Base-by-base conservation (phyloP, 2,329 filamentous ascomycete genomes). In the Grosmannia penicillata region DNA sequence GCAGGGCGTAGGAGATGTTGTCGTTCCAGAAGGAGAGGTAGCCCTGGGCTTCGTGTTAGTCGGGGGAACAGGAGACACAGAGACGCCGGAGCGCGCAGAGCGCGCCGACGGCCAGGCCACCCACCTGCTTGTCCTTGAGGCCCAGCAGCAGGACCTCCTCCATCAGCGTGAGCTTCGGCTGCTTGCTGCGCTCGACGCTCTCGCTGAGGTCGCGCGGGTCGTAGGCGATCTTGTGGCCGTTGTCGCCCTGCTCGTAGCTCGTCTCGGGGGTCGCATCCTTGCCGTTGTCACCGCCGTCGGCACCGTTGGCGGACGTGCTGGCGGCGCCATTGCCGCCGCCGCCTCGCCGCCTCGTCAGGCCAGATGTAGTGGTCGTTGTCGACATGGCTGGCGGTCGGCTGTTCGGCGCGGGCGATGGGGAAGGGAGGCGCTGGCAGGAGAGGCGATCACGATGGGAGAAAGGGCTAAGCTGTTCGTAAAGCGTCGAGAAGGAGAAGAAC, bases 21-120 rank as follows among this genome's bases (percentile, higher is more conserved):
- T 98, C 91, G 63, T 98, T 98, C 91, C 91, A 98, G 63, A 98
- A 98, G 23, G 89, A 96, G 46, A 98, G 77, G 57, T 98, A 96
- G 48, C 91, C 91, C 86, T 94, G 56, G 47, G 35, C 33, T 31
- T 51, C 33, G n/a, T 13, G 21, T 27, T 17, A n/a, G 23, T 17
- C n/a, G n/a, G n/a, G n/a, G n/a, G n/a, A n/a, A n/a, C n/a, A n/a
- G n/a, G n/a, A n/a, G 33, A 14, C n/a, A 22, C 15, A 4, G 3
- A 4, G 14, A 8, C 4, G n/a, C 10, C 19, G 8, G 5, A 8
- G 19, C 11, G 10, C 6, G 11, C 7, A n/a, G 15, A 15, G n/a
- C n/a, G n/a, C n/a, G n/a, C n/a, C 21, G 13, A 22, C 17, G 13
- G 29, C 11, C 8, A 2, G 19, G 6, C 35, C 18, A 42, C 55